phyloP scores from a whole-genome alignment of 441 rosid species.

The Adansonia madagascariensis region DNA sequence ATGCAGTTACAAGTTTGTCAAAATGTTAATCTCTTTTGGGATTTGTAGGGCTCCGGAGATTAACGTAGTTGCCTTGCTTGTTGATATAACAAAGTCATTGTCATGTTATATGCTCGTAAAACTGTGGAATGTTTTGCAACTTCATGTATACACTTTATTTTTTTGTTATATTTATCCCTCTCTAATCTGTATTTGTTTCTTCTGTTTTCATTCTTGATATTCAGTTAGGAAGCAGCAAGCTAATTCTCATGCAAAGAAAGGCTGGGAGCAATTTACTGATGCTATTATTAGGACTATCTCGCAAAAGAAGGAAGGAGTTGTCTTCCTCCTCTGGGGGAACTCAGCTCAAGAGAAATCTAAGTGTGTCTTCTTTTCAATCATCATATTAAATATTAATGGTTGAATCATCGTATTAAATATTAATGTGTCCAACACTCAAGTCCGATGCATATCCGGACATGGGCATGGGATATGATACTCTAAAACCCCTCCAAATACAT shows the following conservation, averaged over 20 bases:
- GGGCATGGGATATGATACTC: too few species aligned
- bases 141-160: neutral
- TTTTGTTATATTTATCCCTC: neutral
- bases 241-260: conserved; percentile 93
- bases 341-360: conserved; percentile 88
- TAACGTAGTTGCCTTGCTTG: conserved; percentile 8
- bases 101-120: neutral
- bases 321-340: conserved; percentile 95
- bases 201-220: conserved; percentile 19
- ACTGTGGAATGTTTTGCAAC: neutral
- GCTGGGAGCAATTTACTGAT: conserved; percentile 97
- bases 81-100: neutral
- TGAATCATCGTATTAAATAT: too few species aligned
- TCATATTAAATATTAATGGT: neutral
- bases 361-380: conserved; percentile 37
- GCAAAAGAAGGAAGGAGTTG: conserved; percentile 81
- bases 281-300: conserved; percentile 81
- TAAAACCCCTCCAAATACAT: too few species aligned
- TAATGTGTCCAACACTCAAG: too few species aligned
- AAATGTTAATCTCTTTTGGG: neutral
- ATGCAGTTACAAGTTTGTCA: neutral
- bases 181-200: neutral
- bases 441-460: too few species aligned
- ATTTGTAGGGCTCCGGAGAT: neutral
- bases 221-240: conserved; percentile 86